Evolutionary conservation across 2,329 filamentous ascomycete species (phyloP).

Genomic region (Myotisia sp.): DNA sequence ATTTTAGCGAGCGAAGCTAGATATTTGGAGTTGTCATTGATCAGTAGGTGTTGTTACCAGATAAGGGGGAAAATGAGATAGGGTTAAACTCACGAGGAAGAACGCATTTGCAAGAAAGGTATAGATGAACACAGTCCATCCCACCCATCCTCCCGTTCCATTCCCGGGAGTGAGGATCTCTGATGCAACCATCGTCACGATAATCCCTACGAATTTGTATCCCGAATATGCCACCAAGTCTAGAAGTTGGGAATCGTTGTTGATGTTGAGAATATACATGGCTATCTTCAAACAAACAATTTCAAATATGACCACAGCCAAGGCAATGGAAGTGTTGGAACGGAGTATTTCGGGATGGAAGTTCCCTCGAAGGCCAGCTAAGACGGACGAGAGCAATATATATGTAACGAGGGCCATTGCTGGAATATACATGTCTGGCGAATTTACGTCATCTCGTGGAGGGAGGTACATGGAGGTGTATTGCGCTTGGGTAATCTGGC

Average conservation of each 20-base stretch:
- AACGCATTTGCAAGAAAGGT: slow-evolving; percentile 89
- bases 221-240: slow-evolving; percentile 93
- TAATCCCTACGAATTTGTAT: slow-evolving; percentile 97
- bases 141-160: slow-evolving; percentile 74
- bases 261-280: slow-evolving; percentile 86
- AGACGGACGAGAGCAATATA: slow-evolving; percentile 78
- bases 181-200: slow-evolving; percentile 67
- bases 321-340: slow-evolving; percentile 70
- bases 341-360: slow-evolving; percentile 92
- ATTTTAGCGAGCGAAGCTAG: slow-evolving; percentile 85
- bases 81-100: slow-evolving; percentile 61
- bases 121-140: slow-evolving; percentile 81
- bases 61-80: neutral
- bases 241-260: slow-evolving; percentile 80
- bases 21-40: neutral
- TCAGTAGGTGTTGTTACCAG: no score
- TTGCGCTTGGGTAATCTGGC: slow-evolving; percentile 47
- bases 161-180: slow-evolving; percentile 64
- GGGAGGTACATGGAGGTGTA: slow-evolving; percentile 56
- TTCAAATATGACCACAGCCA: slow-evolving; percentile 72
- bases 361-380: slow-evolving; percentile 76
- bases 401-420: slow-evolving; percentile 97
- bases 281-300: slow-evolving; percentile 83
- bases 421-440: slow-evolving; percentile 98
- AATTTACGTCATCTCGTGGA: slow-evolving; percentile 89